phyloP scores from a whole-genome alignment of 1,284 basidiomycete genomes.

The Coriolopsis trogii region DNA sequence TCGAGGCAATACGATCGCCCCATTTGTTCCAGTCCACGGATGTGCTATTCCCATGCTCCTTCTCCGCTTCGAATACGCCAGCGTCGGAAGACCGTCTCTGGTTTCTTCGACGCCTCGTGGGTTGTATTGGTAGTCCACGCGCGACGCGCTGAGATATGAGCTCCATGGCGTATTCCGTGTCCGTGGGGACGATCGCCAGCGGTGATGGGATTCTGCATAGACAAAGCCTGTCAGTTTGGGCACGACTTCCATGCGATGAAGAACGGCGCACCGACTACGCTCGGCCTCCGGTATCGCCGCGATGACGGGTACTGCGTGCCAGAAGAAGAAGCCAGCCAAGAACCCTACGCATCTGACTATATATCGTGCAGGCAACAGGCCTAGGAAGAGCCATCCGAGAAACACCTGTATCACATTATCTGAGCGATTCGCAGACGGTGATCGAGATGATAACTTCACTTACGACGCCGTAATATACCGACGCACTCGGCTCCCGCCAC shows the following conservation, averaged over 20 bases:
- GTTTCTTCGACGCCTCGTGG: conserved; percentile 21
- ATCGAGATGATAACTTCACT: conserved; percentile 18
- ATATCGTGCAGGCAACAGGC: conserved; percentile 52
- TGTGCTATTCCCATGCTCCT: conserved; percentile 10
- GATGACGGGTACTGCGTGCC: conserved; percentile 65
- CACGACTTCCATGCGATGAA: background rate
- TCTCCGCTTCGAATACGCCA: background rate
- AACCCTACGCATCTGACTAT: conserved; percentile 51
- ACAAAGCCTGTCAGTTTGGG: conserved; percentile 4
- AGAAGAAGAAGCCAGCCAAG: conserved; percentile 54
- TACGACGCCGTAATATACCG: conserved; percentile 51
- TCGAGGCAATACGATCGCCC: conserved; percentile 47
- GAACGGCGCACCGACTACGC: conserved; percentile 43
- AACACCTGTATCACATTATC: conserved; percentile 34
- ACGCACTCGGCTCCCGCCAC: conserved; percentile 59
- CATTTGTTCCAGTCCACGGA: conserved; percentile 58
- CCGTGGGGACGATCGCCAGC: conserved; percentile 59
- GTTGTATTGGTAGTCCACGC: conserved; percentile 45
- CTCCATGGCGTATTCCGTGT: conserved; percentile 70
- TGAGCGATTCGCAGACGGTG: background rate
- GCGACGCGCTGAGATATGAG: conserved; percentile 63
- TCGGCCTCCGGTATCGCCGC: conserved; percentile 50
- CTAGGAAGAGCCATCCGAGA: conserved; percentile 41
- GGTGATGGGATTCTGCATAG: conserved; percentile 42
- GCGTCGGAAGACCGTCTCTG: conserved; percentile 1